A percentile compares a stretch with the other conserved stretches of the same genome.
phyloP scores from a whole-genome alignment of 2,329 filamentous ascomycete species.

The Aspergillus viridinutans region DNA sequence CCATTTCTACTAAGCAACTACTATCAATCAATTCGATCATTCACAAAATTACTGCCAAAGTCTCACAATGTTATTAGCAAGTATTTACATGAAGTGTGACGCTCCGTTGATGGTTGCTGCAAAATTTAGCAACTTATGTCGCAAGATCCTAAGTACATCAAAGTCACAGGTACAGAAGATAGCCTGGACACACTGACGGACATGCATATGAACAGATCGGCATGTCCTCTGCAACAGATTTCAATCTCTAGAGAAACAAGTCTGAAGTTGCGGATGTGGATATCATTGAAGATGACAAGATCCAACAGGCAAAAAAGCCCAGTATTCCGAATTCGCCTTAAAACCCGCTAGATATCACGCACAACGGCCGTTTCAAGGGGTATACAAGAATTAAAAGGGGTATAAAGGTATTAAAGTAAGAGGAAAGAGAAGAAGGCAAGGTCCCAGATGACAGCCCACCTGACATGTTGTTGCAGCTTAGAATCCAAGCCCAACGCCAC shows the following conservation, averaged over 20 bases:
- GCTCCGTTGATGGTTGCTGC: not conserved
- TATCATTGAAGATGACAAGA: slow-evolving; percentile 14
- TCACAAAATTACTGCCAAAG: no score
- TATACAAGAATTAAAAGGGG: slow-evolving; percentile 12
- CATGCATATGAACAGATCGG: not conserved
- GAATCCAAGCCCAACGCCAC: slow-evolving; percentile 20
- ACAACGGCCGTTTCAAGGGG: slow-evolving; percentile 10
- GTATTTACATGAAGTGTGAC: not conserved
- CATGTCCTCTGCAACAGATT: not conserved
- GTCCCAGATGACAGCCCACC: not conserved
- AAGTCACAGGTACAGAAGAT: not conserved
- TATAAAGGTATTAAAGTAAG: slow-evolving; percentile 17
- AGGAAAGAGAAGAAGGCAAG: slow-evolving; percentile 5
- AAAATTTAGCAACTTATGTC: not conserved
- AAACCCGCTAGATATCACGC: slow-evolving; percentile 22
- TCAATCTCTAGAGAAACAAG: slow-evolving; percentile 6
- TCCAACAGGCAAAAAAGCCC: slow-evolving; percentile 4
- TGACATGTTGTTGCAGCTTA: not conserved
- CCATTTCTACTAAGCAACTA: not conserved
- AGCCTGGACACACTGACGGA: not conserved
- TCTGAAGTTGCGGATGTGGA: slow-evolving; percentile 16
- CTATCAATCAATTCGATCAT: not conserved
- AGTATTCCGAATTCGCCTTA: slow-evolving; percentile 10
- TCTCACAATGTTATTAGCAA: no score
- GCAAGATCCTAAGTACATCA: no score